These are phyloP conservation scores for Amanita rubescens DNA, from an alignment of 768 basidiomycete species.

Conservation along the genomic window DNA sequence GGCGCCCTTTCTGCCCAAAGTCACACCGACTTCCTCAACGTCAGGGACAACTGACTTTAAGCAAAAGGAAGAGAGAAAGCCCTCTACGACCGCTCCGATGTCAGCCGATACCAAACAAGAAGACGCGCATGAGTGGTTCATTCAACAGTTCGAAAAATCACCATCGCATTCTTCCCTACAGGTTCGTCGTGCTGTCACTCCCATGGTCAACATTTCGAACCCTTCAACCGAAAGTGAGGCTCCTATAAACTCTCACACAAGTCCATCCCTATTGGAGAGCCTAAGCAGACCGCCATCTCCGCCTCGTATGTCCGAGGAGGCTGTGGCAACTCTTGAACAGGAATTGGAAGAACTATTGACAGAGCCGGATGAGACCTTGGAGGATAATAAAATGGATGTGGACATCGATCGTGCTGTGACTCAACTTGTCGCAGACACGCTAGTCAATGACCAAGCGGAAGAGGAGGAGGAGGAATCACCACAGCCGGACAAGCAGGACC, in stretches of 20 bases:
- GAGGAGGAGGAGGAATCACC: slow-evolving; percentile 8
- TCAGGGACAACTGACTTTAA: neutral
- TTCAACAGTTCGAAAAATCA: slow-evolving; percentile 33
- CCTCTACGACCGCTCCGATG: neutral
- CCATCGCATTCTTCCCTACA: slow-evolving; percentile 7
- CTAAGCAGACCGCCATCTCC: slow-evolving; percentile 8
- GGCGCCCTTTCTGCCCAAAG: neutral
- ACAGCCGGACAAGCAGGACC: slow-evolving; percentile 17
- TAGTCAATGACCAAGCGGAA: slow-evolving; percentile 20
- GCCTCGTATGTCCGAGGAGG: slow-evolving; percentile 23
- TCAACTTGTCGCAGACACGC: slow-evolving; percentile 36
- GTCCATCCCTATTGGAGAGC: neutral
- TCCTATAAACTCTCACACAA: neutral
- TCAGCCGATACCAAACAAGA: slow-evolving; percentile 27
- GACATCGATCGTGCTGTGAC: slow-evolving; percentile 37
- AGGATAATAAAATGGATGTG: slow-evolving; percentile 32
- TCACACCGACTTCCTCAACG: neutral
- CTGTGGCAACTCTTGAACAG: slow-evolving; percentile 34
- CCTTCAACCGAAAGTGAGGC: too few relatives aligned
- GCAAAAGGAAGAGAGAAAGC: neutral
- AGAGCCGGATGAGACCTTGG: slow-evolving; percentile 24
- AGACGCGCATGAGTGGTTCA: slow-evolving; percentile 55
- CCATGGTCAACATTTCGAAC: neutral
- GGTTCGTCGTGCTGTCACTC: neutral
- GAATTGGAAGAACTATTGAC: slow-evolving; percentile 36